phyloP scores from a whole-genome alignment of 2,329 filamentous ascomycete genomes.

The Colletotrichum sp. region DNA sequence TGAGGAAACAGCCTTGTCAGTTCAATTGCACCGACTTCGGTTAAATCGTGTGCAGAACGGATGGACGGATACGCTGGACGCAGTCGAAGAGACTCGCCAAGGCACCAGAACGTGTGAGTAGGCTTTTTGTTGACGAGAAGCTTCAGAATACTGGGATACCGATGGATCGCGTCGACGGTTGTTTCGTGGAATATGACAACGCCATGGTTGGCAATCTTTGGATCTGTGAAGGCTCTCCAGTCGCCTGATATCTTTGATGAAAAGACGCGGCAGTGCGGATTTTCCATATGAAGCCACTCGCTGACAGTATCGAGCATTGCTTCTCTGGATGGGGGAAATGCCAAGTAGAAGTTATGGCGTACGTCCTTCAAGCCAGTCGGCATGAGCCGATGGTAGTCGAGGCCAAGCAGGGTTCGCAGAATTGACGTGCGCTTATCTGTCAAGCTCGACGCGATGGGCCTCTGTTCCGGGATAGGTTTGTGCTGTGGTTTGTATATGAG shows the following conservation, averaged over 20 bases:
- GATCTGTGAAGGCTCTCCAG: conserved; percentile 48
- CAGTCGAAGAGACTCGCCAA: conserved; percentile 36
- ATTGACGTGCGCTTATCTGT: conserved; percentile 9
- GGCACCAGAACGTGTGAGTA: conserved; percentile 42
- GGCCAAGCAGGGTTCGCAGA: conserved; percentile 31
- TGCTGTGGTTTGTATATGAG: conserved; percentile 36
- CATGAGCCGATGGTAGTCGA: conserved; percentile 34
- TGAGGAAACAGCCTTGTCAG: conserved; percentile 29
- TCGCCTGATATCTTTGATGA: conserved; percentile 44
- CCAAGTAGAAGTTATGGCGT: conserved; percentile 48
- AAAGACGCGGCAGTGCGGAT: conserved; percentile 45
- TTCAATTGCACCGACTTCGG: conserved; percentile 1
- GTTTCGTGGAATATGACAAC: conserved; percentile 52
- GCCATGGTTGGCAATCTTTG: conserved; percentile 25
- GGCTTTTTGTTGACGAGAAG: conserved; percentile 32
- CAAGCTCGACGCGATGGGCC: neutral
- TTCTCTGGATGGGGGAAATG: conserved; percentile 46
- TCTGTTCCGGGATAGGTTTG: neutral
- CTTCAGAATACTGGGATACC: conserved; percentile 39
- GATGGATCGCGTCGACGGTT: conserved; percentile 37
- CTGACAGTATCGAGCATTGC: conserved; percentile 41
- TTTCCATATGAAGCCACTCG: conserved; percentile 47
- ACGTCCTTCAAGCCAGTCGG: conserved; percentile 17
- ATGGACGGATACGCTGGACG: conserved; percentile 20
- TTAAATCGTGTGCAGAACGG: neutral